Percentiles rank a stretch among this genome's conserved stretches.
phyloP scores from a whole-genome alignment of 176 grass and related monocot genomes.

The Cocos nucifera region DNA sequence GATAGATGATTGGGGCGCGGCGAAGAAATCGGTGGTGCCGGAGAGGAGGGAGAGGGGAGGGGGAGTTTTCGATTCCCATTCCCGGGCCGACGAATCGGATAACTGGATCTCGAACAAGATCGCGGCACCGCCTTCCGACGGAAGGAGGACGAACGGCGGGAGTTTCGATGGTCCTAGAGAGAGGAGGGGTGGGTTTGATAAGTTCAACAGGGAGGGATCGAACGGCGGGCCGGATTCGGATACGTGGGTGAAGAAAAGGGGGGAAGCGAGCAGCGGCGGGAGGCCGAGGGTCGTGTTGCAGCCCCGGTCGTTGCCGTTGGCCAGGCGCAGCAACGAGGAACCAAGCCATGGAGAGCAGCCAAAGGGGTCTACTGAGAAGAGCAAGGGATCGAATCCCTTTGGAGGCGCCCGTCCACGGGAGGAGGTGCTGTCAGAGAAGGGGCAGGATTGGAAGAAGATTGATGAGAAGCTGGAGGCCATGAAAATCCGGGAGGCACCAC shows the following conservation, averaged over 20 bases:
- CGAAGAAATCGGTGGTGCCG: conserved; percentile 6
- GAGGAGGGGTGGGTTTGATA: conserved; percentile 4
- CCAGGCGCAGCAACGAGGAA: conserved; percentile 16
- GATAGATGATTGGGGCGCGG: conserved; percentile 17
- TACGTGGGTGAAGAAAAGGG: conserved; percentile 41
- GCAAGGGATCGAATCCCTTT: conserved; percentile 29
- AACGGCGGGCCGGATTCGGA: conserved; percentile 16
- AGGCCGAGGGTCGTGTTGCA: conserved; percentile 48
- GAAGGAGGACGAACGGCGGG: conserved; percentile 34
- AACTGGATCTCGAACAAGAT: conserved; percentile 36
- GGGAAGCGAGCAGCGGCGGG: conserved; percentile 20
- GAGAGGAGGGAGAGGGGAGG: conserved; percentile 10
- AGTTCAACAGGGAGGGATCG: conserved; percentile 27
- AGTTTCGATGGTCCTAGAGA: background rate
- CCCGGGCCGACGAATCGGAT: conserved; percentile 42
- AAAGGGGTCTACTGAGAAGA: conserved; percentile 15
- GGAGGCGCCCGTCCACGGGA: conserved; percentile 53
- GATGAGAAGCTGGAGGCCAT: conserved; percentile 54
- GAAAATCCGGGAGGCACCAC: conserved; percentile 27
- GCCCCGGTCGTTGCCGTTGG: conserved; percentile 37
- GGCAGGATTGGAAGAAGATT: conserved; percentile 46
- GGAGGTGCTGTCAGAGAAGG: conserved; percentile 52
- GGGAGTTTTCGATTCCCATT: conserved; percentile 12
- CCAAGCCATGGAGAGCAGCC: no score
- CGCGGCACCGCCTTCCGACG: background rate